Conservation (phyloP, 768 basidiomycete genomes). For the Mycena indigotica region DNA sequence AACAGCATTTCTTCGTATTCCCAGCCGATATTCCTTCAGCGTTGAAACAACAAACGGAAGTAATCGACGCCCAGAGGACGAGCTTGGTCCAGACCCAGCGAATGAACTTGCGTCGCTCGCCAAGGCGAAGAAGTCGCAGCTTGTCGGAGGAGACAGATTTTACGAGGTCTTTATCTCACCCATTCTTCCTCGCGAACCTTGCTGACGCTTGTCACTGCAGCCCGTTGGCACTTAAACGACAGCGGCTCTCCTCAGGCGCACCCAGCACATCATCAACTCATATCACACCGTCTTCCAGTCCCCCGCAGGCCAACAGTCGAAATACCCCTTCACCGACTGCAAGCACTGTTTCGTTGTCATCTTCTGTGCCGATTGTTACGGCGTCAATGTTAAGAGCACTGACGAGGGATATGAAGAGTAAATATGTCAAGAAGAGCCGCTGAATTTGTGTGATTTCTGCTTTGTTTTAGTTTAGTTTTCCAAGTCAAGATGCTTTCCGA, state of each 20-base stretch:
- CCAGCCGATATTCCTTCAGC: slow-evolving; percentile 34
- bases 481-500: too few relatives aligned
- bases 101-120: slow-evolving; percentile 45
- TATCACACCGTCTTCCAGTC: slow-evolving; percentile 36
- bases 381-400: slow-evolving; percentile 67
- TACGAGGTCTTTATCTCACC: slow-evolving; percentile 47
- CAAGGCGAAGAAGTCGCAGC: slow-evolving; percentile 45
- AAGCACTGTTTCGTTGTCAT: slow-evolving; percentile 41
- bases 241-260: slow-evolving; percentile 44
- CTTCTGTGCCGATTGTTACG: slow-evolving; percentile 46
- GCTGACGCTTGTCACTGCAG: slow-evolving; percentile 7
- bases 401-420: slow-evolving; percentile 55
- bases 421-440: slow-evolving; percentile 33
- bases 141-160: slow-evolving; percentile 43
- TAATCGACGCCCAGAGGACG: slow-evolving; percentile 36
- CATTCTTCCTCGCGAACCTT: neutral
- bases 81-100: slow-evolving; percentile 42
- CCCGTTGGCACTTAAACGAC: slow-evolving; percentile 42
- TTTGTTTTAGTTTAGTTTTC: neutral
- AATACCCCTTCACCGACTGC: slow-evolving; percentile 51
- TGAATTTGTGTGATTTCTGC: slow-evolving; percentile 5
- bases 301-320: slow-evolving; percentile 36
- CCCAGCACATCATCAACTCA: slow-evolving; percentile 35
- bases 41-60: slow-evolving; percentile 35
- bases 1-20: slow-evolving; percentile 30